Conservation (phyloP, 2,329 filamentous ascomycete species). For the Triangularia verruculosa region DNA sequence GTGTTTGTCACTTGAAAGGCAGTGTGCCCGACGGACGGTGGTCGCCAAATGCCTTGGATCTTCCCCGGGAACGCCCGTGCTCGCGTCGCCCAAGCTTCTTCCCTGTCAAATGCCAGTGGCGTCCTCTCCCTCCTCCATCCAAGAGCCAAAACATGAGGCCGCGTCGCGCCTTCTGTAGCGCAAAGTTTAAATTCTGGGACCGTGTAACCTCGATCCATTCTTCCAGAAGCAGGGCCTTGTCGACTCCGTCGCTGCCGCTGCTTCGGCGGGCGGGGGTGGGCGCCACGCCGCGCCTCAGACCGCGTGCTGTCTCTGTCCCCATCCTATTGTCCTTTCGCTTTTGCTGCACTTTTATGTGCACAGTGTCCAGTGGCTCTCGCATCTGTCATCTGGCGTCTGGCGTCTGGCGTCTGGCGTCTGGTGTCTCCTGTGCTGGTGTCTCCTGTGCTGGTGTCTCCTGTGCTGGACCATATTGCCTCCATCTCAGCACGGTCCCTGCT, state of each 20-base stretch:
- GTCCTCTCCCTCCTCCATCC: background rate
- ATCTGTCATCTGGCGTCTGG: too few relatives aligned
- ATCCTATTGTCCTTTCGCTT: too few relatives aligned
- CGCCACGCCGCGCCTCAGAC: background rate
- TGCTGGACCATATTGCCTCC: background rate
- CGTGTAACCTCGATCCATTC: background rate
- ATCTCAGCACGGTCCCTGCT: too few relatives aligned
- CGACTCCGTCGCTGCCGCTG: background rate
- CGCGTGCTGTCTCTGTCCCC: background rate
- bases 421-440: too few relatives aligned
- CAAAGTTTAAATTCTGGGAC: conserved; percentile 17
- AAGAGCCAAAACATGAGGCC: background rate
- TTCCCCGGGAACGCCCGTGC: background rate
- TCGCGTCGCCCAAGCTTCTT: background rate
- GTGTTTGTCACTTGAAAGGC: background rate
- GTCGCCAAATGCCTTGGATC: background rate
- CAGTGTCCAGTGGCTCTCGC: too few relatives aligned
- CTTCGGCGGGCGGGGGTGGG: background rate
- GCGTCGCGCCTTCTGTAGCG: conserved; percentile 6
- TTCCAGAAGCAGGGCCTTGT: conserved; percentile 1
- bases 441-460: background rate
- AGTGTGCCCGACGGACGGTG: conserved; percentile 3
- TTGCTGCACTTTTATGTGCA: background rate
- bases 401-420: too few relatives aligned
- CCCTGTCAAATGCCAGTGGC: background rate